Evolutionary conservation across 83 land plant species (phyloP), one percentile per base, ranked within the genome.

Genomic region (Thuja plicata): DNA sequence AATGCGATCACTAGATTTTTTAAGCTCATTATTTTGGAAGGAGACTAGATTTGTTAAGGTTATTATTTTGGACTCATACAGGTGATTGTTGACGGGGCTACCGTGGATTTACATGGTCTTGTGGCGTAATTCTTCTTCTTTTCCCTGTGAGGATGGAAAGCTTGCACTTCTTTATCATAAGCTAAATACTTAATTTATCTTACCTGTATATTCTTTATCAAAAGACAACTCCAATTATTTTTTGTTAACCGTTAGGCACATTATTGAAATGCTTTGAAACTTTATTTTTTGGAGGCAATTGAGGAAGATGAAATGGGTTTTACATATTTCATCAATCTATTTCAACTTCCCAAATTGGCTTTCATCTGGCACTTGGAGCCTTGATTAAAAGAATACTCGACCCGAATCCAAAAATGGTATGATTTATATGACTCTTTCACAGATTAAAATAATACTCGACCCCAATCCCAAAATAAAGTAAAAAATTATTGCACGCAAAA

Each of bases 81-180:
- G n/a, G n/a, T n/a, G n/a, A n/a, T n/a, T n/a, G n/a, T n/a, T n/a
- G n/a, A n/a, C n/a, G n/a, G n/a, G n/a, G n/a, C n/a, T n/a, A n/a
- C n/a, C n/a, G n/a, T n/a, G n/a, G n/a, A n/a, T n/a, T n/a, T n/a
- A n/a, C n/a, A n/a, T n/a, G n/a, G n/a, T n/a, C n/a, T n/a, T 95
- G 97, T 86, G 97, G 97, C 37, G 95, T 95, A 17, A 92, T 95
- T 84, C 81, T 95, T 12, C 94, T 91, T 86, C 94, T 94, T 52
- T 89, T 93, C 12, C 92, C 94, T 0, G 97, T 86, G 97, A 95
- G 34, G 97, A 94, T 45, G 85, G 90, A 77, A 95, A 95, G 87
- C 89, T 95, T 52, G 96, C 88, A 6, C 93, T 93, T 19, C 92
- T 95, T 17, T 95, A 95, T 38, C 1, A 38, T 2, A 38, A 38